Percentiles rank a stretch among this genome's conserved stretches.
phyloP scores from a whole-genome alignment of 192 early-diverging fungal species.

The Coemansia sp. region DNA sequence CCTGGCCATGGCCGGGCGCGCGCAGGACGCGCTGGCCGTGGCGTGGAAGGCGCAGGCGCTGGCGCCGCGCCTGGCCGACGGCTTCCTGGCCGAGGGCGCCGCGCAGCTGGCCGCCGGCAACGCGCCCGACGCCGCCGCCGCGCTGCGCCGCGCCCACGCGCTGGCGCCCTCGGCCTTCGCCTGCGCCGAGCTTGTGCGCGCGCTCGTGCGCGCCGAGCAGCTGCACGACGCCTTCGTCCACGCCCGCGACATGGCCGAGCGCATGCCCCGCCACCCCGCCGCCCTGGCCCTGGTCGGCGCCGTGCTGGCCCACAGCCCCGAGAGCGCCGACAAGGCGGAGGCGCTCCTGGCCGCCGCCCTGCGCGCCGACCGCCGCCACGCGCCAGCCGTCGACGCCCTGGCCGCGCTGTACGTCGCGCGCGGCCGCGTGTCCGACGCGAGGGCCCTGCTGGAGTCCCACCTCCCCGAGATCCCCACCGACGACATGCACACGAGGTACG shows the following conservation, averaged over 20 bases:
- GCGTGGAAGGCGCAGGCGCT: constrained; percentile 50
- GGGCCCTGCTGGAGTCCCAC: constrained; percentile 25
- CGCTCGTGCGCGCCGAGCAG: constrained; percentile 20
- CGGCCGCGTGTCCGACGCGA: constrained; percentile 6
- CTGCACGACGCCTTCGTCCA: constrained; percentile 45
- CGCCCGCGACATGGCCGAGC: constrained; percentile 41
- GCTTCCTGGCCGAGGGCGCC: constrained; percentile 30
- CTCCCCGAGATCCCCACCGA: constrained; percentile 39
- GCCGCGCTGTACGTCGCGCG: constrained; percentile 40
- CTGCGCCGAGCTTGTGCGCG: constrained; percentile 21
- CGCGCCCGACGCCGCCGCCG: constrained; percentile 26
- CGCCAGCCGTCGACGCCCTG: constrained; percentile 31
- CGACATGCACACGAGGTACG: constrained; percentile 44
- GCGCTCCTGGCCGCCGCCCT: constrained; percentile 30
- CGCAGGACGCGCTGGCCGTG: constrained; percentile 44
- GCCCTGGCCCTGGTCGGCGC: constrained; percentile 38
- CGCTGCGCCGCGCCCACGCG: constrained; percentile 28
- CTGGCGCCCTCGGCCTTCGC: constrained; percentile 18
- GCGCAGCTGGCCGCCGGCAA: constrained; percentile 32
- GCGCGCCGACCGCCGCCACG: constrained; percentile 14
- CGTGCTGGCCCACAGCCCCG: constrained; percentile 45
- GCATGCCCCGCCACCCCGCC: constrained; percentile 28
- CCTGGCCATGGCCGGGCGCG: constrained; percentile 20
- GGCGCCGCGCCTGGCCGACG: constrained; percentile 23
- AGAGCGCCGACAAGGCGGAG: constrained; percentile 34